Conservation (phyloP, 192 early-diverging fungal species). For the Martensiomyces pterosporus region DNA sequence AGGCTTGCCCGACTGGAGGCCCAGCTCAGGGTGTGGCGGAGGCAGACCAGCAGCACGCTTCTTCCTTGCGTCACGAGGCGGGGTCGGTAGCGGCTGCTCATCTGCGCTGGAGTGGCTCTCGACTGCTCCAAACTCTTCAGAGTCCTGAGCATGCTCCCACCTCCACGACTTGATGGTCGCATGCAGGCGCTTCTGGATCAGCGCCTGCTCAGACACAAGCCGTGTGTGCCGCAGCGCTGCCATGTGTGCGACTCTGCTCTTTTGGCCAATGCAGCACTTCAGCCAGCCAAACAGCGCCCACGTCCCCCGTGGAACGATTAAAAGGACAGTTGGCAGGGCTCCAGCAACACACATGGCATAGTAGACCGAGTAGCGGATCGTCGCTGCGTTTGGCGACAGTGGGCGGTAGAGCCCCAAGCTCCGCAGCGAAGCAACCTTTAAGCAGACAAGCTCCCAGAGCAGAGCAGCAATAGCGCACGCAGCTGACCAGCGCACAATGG, state of each 20-base stretch:
- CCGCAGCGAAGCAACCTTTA: no score
- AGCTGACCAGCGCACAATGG: slow-evolving; percentile 19
- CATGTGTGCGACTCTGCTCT: slow-evolving; percentile 18
- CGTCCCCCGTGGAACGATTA: slow-evolving; percentile 36
- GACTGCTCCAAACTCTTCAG: neutral
- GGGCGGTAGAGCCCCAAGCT: slow-evolving; percentile 25
- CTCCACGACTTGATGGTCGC: slow-evolving; percentile 44
- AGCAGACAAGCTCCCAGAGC: slow-evolving; percentile 7
- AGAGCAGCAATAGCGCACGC: slow-evolving; percentile 5
- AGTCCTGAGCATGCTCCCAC: slow-evolving; percentile 11
- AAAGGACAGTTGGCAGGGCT: slow-evolving; percentile 32
- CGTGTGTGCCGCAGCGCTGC: slow-evolving; percentile 14
- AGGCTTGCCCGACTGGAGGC: slow-evolving; percentile 1
- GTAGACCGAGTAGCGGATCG: slow-evolving; percentile 36
- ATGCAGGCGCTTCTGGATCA: slow-evolving; percentile 25
- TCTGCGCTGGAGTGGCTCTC: neutral
- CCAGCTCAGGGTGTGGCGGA: slow-evolving; percentile 28
- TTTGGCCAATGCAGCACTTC: slow-evolving; percentile 29
- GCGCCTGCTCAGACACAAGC: slow-evolving; percentile 20
- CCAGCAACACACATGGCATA: slow-evolving; percentile 24
- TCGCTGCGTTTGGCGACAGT: slow-evolving; percentile 20
- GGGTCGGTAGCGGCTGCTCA: slow-evolving; percentile 7
- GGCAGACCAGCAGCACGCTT: slow-evolving; percentile 21
- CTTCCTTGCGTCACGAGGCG: no score
- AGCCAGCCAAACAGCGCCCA: slow-evolving; percentile 48